Base-by-base conservation (phyloP, 768 basidiomycete genomes). In the Lactifluus rugatus region DNA sequence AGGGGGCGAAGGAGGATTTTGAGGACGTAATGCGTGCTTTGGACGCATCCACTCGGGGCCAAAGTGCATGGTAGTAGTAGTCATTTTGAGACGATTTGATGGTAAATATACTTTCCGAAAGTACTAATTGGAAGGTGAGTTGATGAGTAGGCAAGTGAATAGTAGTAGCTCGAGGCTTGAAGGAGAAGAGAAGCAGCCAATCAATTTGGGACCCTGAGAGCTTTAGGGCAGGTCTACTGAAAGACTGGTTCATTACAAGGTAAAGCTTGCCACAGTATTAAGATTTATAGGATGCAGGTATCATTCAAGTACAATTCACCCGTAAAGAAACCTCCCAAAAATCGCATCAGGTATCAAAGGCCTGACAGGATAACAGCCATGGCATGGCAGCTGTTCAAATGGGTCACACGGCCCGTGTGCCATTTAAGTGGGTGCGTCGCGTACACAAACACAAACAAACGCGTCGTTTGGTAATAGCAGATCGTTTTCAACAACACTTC, bases 21-120 rank as follows among this genome's bases (percentile, higher is more conserved):
- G 61, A 77, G 68, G 65, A 46, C 78, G 70, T 47, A 77, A 71
- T 57, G 81, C 80, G 61, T 80, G 81, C 74, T 90, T 90, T 64
- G 83, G 80, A 66, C 89, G 83, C 89, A 92, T 91, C 89, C 89
- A 92, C 73, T 92, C 89, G 48, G 89, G 89, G 67, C 88, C 89
- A 76, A 92, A 92, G 70, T 91, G 89, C 82, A 92, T 87, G 11
- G 87, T 84, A 26, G 79, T 77, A 62, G 87, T 69, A 47, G 78
- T 69, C 78, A 78, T 78, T 75, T 72, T 75, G 67, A 52, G 17
- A 34, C 39, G 19, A 31, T 55, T 55, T 17, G 42, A 13, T 25
- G 13, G 31, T 16, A 50, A 26, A 52, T 17, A 11, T 55, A 34
- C 2, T 52, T 36, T 54, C 25, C 21, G 28, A 34, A 31, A 31